Base-by-base conservation (phyloP, 2,329 filamentous ascomycete species). In the Arthrobotrys conoides region DNA sequence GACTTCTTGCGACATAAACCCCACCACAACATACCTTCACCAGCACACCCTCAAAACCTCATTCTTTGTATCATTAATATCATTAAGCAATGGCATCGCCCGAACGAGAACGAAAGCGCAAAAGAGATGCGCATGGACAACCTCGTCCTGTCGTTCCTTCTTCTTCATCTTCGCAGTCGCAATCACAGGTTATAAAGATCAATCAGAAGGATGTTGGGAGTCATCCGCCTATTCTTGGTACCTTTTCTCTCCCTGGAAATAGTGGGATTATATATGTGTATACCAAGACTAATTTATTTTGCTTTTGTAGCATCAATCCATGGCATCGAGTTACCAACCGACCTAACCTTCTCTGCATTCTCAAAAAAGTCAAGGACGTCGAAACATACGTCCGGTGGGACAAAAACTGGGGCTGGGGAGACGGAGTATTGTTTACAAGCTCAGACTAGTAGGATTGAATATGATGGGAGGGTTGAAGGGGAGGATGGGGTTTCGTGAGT, bases 401-500 rank as follows among this genome's bases (percentile, higher is more conserved):
- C 65, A 12, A 44, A n/a, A 14, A 3, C 33, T 8, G 53, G 53
- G 18, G 55, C 55, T n/a, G 55, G 65, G 20, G 46, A 75, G 18
- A 49, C 49, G 27, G 80, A 82, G 49, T 82, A 82, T 55, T 80
- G 85, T 86, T 51, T 90, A 88, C 82, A 84, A 85, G 38, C 86
- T 85, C 68, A 84, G 83, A 80, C 84, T 83, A 80, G 83, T 81
- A 30, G 75, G 82, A 79, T 81, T 82, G 59, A 85, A 61, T 86
- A 86, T 80, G 84, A 84, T 79, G 84, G 83, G 79, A 85, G 86
- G 81, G 84, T 85, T 71, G 83, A 84, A n/a, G 81, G 82, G 82
- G 79, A 84, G 81, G 80, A 81, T 82, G 81, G 18, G 83, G 86
- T 68, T 88, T 51, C 88, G 90, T 82, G 90, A 89, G 8, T 86